Evolutionary conservation across 2,329 filamentous ascomycete genomes (phyloP).

Genomic region (Basipetospora chlamydospora): DNA sequence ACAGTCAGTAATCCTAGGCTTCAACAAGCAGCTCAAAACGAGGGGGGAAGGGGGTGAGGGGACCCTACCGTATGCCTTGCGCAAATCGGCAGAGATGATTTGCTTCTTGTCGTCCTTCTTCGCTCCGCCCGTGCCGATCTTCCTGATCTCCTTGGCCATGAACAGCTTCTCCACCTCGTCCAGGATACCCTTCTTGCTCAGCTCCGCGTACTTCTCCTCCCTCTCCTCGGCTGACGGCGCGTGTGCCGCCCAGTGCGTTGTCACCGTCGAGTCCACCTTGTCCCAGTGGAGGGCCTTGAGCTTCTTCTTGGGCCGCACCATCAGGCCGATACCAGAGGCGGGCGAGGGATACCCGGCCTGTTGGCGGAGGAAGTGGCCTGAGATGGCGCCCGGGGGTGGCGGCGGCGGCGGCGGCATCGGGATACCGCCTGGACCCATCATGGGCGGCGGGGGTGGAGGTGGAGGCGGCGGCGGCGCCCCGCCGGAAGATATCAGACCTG

Average conservation of each 20-base stretch:
- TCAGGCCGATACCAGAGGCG: slow-evolving; percentile 49
- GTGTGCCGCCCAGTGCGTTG: slow-evolving; percentile 85
- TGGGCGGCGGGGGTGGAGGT: slow-evolving; percentile 22
- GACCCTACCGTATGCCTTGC: slow-evolving; percentile 62
- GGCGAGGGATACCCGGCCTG: slow-evolving; percentile 38
- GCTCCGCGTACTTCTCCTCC: slow-evolving; percentile 89
- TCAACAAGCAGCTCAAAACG: too few relatives aligned
- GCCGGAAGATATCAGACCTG: slow-evolving; percentile 21
- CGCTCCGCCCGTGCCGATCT: slow-evolving; percentile 48
- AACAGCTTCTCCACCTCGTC: slow-evolving; percentile 97
- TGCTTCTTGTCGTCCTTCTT: slow-evolving; percentile 96
- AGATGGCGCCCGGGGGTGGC: slow-evolving; percentile 52
- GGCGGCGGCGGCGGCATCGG: slow-evolving; percentile 41
- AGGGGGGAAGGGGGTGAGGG: too few relatives aligned
- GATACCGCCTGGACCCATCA: slow-evolving; percentile 24
- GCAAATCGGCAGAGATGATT: slow-evolving; percentile 80
- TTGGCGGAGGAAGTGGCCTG: slow-evolving; percentile 63
- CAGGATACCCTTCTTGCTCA: slow-evolving; percentile 86
- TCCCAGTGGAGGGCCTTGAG: slow-evolving; percentile 99
- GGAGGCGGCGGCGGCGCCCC: too few relatives aligned
- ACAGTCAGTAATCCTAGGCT: too few relatives aligned
- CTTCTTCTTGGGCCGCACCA: slow-evolving; percentile 93
- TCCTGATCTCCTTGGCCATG: slow-evolving; percentile 89
- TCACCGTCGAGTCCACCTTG: slow-evolving; percentile 84
- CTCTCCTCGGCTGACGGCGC: slow-evolving; percentile 74